phyloP scores from a whole-genome alignment of 768 basidiomycete genomes.

The Boletus coccyginus region DNA sequence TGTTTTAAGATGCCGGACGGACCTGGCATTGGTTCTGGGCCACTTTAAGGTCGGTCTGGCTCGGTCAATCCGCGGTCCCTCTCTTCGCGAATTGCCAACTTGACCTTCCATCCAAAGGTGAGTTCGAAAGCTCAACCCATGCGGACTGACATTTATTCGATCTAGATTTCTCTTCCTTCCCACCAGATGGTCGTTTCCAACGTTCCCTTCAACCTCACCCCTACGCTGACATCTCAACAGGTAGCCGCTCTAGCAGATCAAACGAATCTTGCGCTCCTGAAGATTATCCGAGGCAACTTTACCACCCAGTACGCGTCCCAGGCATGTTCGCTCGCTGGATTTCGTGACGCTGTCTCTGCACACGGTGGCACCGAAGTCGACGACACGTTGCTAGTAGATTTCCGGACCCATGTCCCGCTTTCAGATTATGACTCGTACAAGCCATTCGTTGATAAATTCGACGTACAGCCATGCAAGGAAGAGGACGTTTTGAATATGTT shows the following conservation, averaged over 20 bases:
- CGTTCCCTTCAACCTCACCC: no score
- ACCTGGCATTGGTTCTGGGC: no score
- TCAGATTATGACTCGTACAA: conserved; percentile 15
- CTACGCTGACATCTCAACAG: no score
- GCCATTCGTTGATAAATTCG: conserved; percentile 14
- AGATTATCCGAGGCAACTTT: conserved; percentile 9
- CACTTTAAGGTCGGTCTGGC: no score
- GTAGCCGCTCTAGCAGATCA: neutral
- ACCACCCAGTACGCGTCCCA: conserved; percentile 6
- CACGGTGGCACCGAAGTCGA: conserved; percentile 3
- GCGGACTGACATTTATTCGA: no score
- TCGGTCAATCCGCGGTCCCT: no score
- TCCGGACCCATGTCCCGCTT: conserved; percentile 5
- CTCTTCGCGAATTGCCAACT: no score
- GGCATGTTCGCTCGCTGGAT: neutral
- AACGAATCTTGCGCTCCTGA: neutral
- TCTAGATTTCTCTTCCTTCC: no score
- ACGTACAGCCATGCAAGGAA: conserved; percentile 18
- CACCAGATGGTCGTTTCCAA: no score
- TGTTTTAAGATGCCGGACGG: no score
- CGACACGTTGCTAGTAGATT: conserved; percentile 5
- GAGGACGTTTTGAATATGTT: conserved; percentile 16
- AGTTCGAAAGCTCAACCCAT: no score
- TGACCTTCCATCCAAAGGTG: no score
- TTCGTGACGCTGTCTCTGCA: conserved; percentile 5